phyloP scores from a whole-genome alignment of 108 stramenopile genomes.

The Discostella pseudostelligera region DNA sequence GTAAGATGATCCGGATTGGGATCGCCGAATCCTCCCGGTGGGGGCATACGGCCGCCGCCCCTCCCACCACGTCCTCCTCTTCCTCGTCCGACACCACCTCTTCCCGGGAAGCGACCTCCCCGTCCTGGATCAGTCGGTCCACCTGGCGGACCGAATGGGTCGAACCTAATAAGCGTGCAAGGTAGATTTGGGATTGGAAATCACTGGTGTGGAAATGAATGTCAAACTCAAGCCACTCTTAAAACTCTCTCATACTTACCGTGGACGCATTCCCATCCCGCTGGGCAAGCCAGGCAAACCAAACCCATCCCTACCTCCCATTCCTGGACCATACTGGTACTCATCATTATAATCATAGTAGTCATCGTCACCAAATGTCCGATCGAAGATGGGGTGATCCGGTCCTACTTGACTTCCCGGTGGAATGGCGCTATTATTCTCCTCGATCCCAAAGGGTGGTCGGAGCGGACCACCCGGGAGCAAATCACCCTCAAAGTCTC shows the following conservation, averaged over 20 bases:
- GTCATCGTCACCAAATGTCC: conserved; percentile 39
- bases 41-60: conserved; percentile 5
- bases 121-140: conserved; percentile 52
- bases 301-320: conserved; percentile 18
- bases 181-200: neutral
- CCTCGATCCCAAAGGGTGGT: conserved; percentile 18
- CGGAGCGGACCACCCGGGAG: conserved; percentile 61
- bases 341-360: conserved; percentile 11
- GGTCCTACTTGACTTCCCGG: conserved; percentile 82
- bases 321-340: conserved; percentile 30
- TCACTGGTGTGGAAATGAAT: neutral
- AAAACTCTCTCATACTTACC: conserved; percentile 17
- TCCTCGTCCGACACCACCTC: conserved; percentile 32
- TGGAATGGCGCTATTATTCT: neutral
- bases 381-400: conserved; percentile 77
- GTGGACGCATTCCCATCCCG: conserved; percentile 71
- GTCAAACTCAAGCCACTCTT: too few species aligned
- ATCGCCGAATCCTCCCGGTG: conserved; percentile 59
- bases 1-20: conserved; percentile 81
- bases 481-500: conserved; percentile 76
- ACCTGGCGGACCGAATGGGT: conserved; percentile 73
- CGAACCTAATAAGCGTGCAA: conserved; percentile 34
- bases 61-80: conserved; percentile 26
- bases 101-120: conserved; percentile 22
- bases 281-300: conserved; percentile 36